phyloP scores from a whole-genome alignment of 345 rosid species.

The Gossypium arboreum region DNA sequence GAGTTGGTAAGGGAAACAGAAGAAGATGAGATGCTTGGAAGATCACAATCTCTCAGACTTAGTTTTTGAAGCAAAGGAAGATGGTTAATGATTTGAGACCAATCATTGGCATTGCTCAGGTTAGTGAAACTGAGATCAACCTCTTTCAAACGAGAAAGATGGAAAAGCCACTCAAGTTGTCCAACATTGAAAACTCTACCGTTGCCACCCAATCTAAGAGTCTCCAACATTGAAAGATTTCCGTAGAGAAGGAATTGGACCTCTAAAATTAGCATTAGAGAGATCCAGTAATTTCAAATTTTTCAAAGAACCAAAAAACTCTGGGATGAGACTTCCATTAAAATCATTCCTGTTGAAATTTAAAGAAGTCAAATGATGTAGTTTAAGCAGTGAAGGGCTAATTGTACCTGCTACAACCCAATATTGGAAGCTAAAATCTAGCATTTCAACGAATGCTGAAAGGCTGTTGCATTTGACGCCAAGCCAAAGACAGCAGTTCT shows the following conservation, averaged over 20 bases:
- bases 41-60: not conserved
- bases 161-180: not conserved
- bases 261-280: conserved; percentile 32
- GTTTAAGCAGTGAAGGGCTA: conserved; percentile 29
- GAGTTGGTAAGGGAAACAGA: not conserved
- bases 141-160: not conserved
- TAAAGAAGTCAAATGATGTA: conserved; percentile 34
- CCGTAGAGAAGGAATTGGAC: conserved; percentile 31
- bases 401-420: conserved; percentile 34
- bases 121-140: not conserved
- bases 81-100: not conserved
- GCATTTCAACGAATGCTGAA: not conserved
- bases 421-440: not conserved
- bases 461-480: not conserved
- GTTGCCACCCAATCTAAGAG: conserved; percentile 31
- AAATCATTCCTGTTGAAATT: conserved; percentile 32
- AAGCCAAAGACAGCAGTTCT: not conserved
- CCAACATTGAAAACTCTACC: not conserved
- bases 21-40: not conserved
- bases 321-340: conserved; percentile 25
- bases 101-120: not conserved
- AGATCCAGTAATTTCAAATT: conserved; percentile 37
- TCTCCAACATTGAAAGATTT: conserved; percentile 37
- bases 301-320: conserved; percentile 27
- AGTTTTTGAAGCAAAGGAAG: conserved; percentile 9